Evolutionary conservation across 768 basidiomycete species (phyloP), one percentile per base, ranked within the genome.

Genomic region (Tylopilus felleus): DNA sequence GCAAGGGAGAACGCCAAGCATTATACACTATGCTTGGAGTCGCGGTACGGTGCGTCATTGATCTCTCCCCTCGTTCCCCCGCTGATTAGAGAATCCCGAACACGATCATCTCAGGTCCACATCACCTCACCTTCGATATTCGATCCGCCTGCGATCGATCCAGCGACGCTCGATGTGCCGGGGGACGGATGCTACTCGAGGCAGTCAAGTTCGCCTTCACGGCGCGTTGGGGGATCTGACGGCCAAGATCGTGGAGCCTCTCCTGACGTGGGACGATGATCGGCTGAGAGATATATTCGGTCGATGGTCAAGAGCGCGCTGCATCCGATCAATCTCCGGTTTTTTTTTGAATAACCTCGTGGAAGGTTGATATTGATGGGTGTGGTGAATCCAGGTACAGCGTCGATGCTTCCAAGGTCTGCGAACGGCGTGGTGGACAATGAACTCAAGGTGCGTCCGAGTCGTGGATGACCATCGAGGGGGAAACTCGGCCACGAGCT

Each of bases 81-180:
- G 29, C 10, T 31, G 29, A 31, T n/a, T 31, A 7, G 25, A 27
- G 25, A 7, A 27, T 27, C 25, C 25, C n/a, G n/a, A n/a, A 27
- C 3, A 31, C 12, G 29, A 31, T 31, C 29, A 9, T 16, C 8
- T 16, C 13, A 60, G 51, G 57, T 64, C 10, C 58, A 60, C 29
- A 47, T 55, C 13, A 53, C 33, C 21, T 60, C 64, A 21, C 12
- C 58, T 25, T 65, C 55, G 25, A 45, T 52, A 28, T 52, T 39
- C 21, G 61, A 65, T 50, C 48, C 48, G 2, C 57, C 63, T 5
- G 63, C 53, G 43, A 60, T 63, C 27, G 51, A 65, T 49, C 39
- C 22, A 4, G 52, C 31, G 22, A 51, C 44, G 19, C 62, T 64
- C 25, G 40, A 57, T 33, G 51, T 55, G 13, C 58, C 53, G 1